Evolutionary conservation across 805 yeast genomes (phyloP), one percentile per base, ranked within the genome.

Genomic region (Dipodascus albidus): DNA sequence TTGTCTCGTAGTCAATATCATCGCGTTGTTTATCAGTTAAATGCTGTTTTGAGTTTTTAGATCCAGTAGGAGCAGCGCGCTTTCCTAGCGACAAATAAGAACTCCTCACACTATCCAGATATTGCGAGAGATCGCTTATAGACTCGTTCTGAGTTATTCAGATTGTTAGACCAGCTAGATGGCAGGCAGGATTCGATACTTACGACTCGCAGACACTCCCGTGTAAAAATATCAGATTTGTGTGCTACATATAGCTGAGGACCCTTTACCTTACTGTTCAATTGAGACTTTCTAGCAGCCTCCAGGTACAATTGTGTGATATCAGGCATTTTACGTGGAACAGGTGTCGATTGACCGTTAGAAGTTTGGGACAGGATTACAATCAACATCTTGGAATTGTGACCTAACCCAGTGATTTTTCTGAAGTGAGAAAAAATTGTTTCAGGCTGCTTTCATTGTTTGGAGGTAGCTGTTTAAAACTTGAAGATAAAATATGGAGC

Each of bases 1-100:
- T 60, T 23, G 70, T 65, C 42, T 67, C 70, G 54, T 66, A 67
- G 58, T 71, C 74, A 23, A 70, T 64, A 31, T 68, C 71, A 58
- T 70, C 72, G 22, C 67, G 57, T 48, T 71, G 70, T 19, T 62
- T 56, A 23, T 69, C 71, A 9, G 68, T 63, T 56, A 71, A 53
- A 38, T 55, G 41, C 9, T 55, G 57, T n/a, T 51, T 48, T n/a
- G 49, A 47, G 41, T 49, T 24, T 14, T 24, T 19, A 2, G 27
- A 38, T 3, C 9, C 23, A 17, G 48, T 23, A 33, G n/a, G 49
- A 3, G 8, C n/a, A 41, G 2, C 59, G 52, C 11, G 61, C 44
- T 52, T 57, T 1, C 55, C 33, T 22, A 61, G 55, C 1, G 69
- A 66, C 15, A 68, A 58, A 52, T 68, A 68, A 27, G 62, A 53